Conservation (phyloP, 1,284 basidiomycete species). For the Xerocomus cyaneibrunnescens region DNA sequence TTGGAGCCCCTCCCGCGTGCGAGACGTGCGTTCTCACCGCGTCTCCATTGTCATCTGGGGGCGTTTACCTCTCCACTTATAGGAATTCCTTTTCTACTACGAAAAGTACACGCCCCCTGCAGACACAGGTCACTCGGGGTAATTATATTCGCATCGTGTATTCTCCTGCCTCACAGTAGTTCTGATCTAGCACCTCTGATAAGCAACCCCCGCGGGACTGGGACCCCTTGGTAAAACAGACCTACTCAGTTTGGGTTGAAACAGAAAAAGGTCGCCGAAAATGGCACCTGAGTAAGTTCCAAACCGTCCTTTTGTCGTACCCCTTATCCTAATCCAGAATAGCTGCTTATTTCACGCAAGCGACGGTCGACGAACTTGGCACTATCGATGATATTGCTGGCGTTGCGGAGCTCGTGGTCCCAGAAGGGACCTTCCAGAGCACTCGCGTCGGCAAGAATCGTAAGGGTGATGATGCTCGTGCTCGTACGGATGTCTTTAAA, state of each 20-base stretch:
- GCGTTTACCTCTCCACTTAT: slow-evolving; percentile 12
- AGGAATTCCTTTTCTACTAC: slow-evolving; percentile 83
- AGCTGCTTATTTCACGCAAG: slow-evolving; percentile 79
- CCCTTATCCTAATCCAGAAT: slow-evolving; percentile 16
- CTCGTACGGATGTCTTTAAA: slow-evolving; percentile 31
- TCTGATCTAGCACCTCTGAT: slow-evolving; percentile 33
- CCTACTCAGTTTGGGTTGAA: slow-evolving; percentile 71
- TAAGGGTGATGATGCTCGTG: slow-evolving; percentile 31
- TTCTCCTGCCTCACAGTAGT: slow-evolving; percentile 13
- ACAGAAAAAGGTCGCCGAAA: slow-evolving; percentile 64
- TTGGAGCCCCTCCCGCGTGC: slow-evolving; percentile 75
- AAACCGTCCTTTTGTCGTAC: slow-evolving; percentile 15
- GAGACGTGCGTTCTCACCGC: slow-evolving; percentile 55
- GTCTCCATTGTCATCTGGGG: background rate
- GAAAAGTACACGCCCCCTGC: slow-evolving; percentile 59
- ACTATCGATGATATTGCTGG: slow-evolving; percentile 62
- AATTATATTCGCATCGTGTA: slow-evolving; percentile 13
- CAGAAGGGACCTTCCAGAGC: slow-evolving; percentile 62
- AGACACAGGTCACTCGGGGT: slow-evolving; percentile 45
- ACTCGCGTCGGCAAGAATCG: slow-evolving; percentile 55
- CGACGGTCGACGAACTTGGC: slow-evolving; percentile 60
- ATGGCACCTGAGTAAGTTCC: slow-evolving; percentile 70
- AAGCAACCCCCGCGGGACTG: slow-evolving; percentile 58
- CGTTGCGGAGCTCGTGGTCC: slow-evolving; percentile 53
- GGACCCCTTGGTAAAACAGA: slow-evolving; percentile 76